phyloP scores from a whole-genome alignment of 768 basidiomycete species.

The Leccinum subgranulosum region DNA sequence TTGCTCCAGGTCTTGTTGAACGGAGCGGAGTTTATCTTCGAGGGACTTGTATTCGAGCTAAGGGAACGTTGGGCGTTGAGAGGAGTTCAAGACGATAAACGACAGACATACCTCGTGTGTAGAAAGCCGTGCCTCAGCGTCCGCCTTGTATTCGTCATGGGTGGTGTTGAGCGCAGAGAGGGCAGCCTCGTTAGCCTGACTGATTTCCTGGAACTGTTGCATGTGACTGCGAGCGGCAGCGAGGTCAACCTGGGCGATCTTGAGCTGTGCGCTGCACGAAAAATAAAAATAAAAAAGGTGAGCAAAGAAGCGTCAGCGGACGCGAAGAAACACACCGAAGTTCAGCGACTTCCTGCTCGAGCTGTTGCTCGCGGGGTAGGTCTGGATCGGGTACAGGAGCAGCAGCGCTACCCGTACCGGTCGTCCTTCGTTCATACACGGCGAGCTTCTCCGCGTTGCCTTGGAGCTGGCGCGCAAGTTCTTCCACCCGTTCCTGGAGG shows the following conservation, averaged over 20 bases:
- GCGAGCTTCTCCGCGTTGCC: conserved; percentile 82
- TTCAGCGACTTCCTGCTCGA: conserved; percentile 83
- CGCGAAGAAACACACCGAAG: conserved; percentile 52
- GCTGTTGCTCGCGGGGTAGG: conserved; percentile 68
- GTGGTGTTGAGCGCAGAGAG: conserved; percentile 65
- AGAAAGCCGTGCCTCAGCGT: conserved; percentile 66
- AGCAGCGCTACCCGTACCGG: conserved; percentile 28
- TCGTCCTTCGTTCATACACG: conserved; percentile 73
- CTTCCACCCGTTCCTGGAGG: conserved; percentile 59
- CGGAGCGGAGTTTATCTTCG: conserved; percentile 54
- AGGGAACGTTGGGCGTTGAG: background rate
- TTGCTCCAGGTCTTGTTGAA: conserved; percentile 52
- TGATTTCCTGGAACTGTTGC: conserved; percentile 84
- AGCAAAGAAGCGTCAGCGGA: background rate
- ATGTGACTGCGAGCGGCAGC: conserved; percentile 67
- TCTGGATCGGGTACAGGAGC: conserved; percentile 41
- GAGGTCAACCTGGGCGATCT: conserved; percentile 75
- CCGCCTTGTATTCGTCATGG: conserved; percentile 75
- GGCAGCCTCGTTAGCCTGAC: conserved; percentile 76
- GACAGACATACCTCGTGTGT: conserved; percentile 55
- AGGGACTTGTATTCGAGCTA: conserved; percentile 66
- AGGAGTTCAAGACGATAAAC: background rate
- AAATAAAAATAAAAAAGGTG: background rate
- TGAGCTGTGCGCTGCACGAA: conserved; percentile 61
- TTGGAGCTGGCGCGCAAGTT: conserved; percentile 54